These are phyloP conservation scores for Calocybe indica DNA, from an alignment of 768 basidiomycete genomes.

Conservation along the genomic window DNA sequence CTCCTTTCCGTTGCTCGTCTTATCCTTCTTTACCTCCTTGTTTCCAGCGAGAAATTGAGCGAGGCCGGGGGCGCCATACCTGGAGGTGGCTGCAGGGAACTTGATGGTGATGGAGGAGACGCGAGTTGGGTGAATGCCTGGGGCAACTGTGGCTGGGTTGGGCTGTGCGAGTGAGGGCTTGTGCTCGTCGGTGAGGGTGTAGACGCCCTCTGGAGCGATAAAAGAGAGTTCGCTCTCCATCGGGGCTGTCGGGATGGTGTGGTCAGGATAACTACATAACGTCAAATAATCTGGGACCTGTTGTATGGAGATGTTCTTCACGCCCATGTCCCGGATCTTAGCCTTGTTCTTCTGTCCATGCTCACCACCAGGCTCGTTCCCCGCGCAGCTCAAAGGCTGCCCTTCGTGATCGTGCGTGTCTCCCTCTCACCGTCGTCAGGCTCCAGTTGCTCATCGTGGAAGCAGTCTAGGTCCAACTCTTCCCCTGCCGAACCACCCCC, in stretches of 20 bases:
- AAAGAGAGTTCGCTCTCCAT: conserved; percentile 86
- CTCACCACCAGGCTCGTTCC: conserved; percentile 26
- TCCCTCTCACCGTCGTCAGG: not conserved
- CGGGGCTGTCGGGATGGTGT: conserved; percentile 7
- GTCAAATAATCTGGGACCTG: conserved; percentile 1
- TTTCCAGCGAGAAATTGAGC: conserved; percentile 64
- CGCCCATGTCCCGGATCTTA: conserved; percentile 37
- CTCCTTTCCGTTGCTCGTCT: conserved; percentile 34
- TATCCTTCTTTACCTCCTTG: conserved; percentile 61
- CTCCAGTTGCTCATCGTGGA: conserved; percentile 25
- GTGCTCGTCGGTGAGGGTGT: conserved; percentile 84
- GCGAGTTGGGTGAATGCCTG: conserved; percentile 46
- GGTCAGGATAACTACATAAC: not conserved
- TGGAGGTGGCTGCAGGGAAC: conserved; percentile 47
- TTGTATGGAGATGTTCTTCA: conserved; percentile 12
- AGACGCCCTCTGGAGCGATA: conserved; percentile 86
- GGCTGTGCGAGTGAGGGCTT: conserved; percentile 39
- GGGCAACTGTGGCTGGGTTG: conserved; percentile 21
- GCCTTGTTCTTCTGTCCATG: conserved; percentile 25
- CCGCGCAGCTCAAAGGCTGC: conserved; percentile 15
- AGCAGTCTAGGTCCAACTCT: conserved; percentile 32
- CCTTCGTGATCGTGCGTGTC: conserved; percentile 11
- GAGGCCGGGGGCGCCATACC: conserved; percentile 46
- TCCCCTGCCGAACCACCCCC: conserved; percentile 59
- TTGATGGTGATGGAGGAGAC: conserved; percentile 58